A percentile compares a stretch with the other conserved stretches of the same genome.
Evolutionary conservation across 2,329 filamentous ascomycete species (phyloP).

Genomic region (Annulohypoxylon truncatum): DNA sequence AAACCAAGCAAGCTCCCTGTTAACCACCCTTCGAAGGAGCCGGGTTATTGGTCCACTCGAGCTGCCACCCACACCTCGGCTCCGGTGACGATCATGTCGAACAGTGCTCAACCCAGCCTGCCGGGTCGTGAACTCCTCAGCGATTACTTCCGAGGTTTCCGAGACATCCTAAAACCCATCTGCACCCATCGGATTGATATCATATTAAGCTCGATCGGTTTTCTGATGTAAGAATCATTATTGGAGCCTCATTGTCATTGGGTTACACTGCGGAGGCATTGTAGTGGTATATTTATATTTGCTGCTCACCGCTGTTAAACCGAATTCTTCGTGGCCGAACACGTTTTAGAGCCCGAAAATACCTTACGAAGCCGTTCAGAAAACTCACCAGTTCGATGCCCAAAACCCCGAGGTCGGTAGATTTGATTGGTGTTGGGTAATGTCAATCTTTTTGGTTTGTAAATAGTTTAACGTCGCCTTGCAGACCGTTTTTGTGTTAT

Average conservation of each 20-base stretch:
- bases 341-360: conserved; percentile 14
- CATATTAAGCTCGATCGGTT: conserved; percentile 5
- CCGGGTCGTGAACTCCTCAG: conserved; percentile 25
- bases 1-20: conserved; percentile 12
- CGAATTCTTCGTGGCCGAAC: background rate
- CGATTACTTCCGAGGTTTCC: conserved; percentile 22
- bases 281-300: background rate
- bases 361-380: background rate
- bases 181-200: background rate
- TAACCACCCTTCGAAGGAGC: background rate
- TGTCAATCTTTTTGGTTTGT: background rate
- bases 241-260: background rate
- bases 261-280: background rate
- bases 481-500: conserved; percentile 6
- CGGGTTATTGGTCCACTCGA: conserved; percentile 22
- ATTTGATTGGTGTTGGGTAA: background rate
- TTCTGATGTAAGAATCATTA: background rate
- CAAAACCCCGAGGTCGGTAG: conserved; percentile 1
- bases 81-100: conserved; percentile 32
- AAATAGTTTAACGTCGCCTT: background rate
- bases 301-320: conserved; percentile 15
- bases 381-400: conserved; percentile 1
- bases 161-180: conserved; percentile 2
- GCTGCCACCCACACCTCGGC: conserved; percentile 30
- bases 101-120: conserved; percentile 30